Base-by-base conservation (phyloP, 176 grass and related monocot species). In the Musa beccarii region DNA sequence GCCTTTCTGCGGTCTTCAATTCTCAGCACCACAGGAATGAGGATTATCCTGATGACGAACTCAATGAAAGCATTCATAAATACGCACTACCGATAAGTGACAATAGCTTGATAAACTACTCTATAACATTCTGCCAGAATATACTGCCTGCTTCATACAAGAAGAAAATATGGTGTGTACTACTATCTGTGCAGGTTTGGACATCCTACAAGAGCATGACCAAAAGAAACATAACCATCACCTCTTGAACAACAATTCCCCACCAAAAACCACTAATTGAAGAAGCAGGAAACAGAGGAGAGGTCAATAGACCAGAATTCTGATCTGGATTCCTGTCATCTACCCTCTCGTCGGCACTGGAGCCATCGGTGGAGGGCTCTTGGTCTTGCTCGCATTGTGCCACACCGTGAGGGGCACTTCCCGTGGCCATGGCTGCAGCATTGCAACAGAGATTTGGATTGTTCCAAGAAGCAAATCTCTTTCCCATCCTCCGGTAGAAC, bases 391-490 rank as follows among this genome's bases (percentile, higher is more conserved):
- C 86, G 87, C 87, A 96, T 51, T 76, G 74, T 0, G 77, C 77
- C 10, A 88, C 79, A 0, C 82, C 89, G n/a, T 52, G 9, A 16
- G 80, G 82, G 54, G 55, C 82, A 15, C 83, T 63, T 8, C 72
- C 79, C 2, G 69, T 71, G 16, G 65, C 81, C 5, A 73, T 85
- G 0, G 76, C 70, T 8, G 28, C 77, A 23, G 59, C 5, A 51
- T 62, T 26, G 79, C 85, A 97, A 59, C 96, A 99, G 69, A 99
- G 2, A 43, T 83, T 89, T 1, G 91, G 89, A 75, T 99, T 95
- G 26, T 89, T 88, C 96, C 96, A 95, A 5, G 91, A 95, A 1
- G 88, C 88, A 78, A 99, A 99, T 71, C 96, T 84, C 83, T 83
- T 82, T 13, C 91, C 89, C 86, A 99, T 89, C 26, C 73, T 84